phyloP scores from a whole-genome alignment of 1,139 yeast species.

The Geotrichum citri-aurantii region DNA sequence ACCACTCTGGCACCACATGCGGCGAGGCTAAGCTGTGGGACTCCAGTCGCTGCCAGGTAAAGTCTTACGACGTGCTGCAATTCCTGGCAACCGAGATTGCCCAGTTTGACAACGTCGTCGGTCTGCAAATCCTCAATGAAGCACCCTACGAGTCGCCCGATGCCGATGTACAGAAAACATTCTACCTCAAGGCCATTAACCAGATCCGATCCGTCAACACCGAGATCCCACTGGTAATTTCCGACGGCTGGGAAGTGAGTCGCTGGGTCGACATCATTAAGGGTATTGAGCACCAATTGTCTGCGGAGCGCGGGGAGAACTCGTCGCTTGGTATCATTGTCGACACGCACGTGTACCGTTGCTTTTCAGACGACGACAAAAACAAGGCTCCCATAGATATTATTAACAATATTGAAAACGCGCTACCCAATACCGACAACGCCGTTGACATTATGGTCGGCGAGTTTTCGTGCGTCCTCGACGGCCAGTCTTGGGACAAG shows the following conservation, averaged over 20 bases:
- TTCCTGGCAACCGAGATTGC: constrained; percentile 59
- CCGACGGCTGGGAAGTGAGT: constrained; percentile 92
- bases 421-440: constrained; percentile 43
- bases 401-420: constrained; percentile 37
- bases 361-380: constrained; percentile 74
- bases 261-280: constrained; percentile 71
- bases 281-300: constrained; percentile 38
- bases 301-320: constrained; percentile 15
- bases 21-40: constrained; percentile 62
- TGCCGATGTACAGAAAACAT: constrained; percentile 42
- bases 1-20: constrained; percentile 70
- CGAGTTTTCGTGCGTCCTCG: constrained; percentile 86
- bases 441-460: constrained; percentile 77
- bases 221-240: constrained; percentile 65
- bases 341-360: constrained; percentile 82
- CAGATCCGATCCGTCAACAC: constrained; percentile 53
- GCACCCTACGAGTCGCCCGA: constrained; percentile 52
- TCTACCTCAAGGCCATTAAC: constrained; percentile 62
- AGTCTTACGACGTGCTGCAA: constrained; percentile 48
- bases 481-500: constrained; percentile 64
- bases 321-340: constrained; percentile 56
- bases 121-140: constrained; percentile 82
- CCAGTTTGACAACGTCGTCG: constrained; percentile 62
- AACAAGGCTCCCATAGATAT: constrained; percentile 58
- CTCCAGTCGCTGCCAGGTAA: constrained; percentile 40